Evolutionary conservation across 108 stramenopile species (phyloP), one percentile per base, ranked within the genome.

Genomic region (Discostella pseudostelligera): DNA sequence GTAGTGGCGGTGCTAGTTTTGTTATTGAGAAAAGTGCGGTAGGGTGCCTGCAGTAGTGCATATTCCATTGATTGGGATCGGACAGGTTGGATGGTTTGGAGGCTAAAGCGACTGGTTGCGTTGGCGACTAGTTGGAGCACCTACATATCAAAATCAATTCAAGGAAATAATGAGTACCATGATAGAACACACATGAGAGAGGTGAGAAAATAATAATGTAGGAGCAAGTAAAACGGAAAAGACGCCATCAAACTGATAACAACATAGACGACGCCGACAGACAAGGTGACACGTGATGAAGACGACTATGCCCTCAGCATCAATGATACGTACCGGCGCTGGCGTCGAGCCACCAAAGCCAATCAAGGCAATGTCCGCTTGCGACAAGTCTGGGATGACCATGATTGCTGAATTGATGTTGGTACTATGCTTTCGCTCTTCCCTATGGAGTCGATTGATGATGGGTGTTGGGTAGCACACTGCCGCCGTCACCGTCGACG

Each of bases 321-420:
- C 4, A 36, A 62, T 37, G 0, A 25, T 13, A 76, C 83, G 40
- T 49, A 84, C 87, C 73, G 55, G 26, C 16, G 72, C 8, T 13
- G 92, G 92, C 36, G 92, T 71, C 29, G 82, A 66, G 14, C 76
- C 87, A 37, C 92, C 89, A 53, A 93, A 93, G n/a, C 92, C 92
- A 25, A 89, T 77, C 26, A 84, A 21, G 50, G 56, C 53, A 25
- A 76, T 69, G 57, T 73, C 72, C 47, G 39, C 65, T 2, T 43
- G 51, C 42, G 63, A 56, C 19, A 70, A 29, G 39, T 59, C 48
- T 1, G 49, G 37, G 2, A 65, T 65, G 32, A 20, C 35, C 62
- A 39, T 65, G 28, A 9, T 65, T 49, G 11, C 0, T 26, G 2
- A 1, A 4, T 48, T 22, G 8, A 8, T 3, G n/a, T n/a, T n/a